Evolutionary conservation across 2,329 filamentous ascomycete genomes (phyloP), one percentile per base, ranked within the genome.

Genomic region (Aspergillus texensis): DNA sequence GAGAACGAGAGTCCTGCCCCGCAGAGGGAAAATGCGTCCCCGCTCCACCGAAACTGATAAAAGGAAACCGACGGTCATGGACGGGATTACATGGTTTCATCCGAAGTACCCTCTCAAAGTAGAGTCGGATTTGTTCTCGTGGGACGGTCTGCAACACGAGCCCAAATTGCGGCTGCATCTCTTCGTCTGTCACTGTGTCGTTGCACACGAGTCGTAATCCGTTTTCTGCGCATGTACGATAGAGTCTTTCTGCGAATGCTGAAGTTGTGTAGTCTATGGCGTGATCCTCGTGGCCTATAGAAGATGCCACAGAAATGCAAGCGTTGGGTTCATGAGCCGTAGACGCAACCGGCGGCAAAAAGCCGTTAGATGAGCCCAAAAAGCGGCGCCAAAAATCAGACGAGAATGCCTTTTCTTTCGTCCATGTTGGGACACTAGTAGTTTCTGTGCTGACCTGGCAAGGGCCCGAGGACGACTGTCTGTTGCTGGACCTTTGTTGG

Each of bases 371-470:
- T 14, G 52, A 55, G 30, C 52, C 32, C 30, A 55, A 10, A 26
- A 55, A 55, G 19, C 30, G 30, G 11, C 52, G 52, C 52, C 52
- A 55, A 19, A 55, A 55, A 14, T 55, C 21, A 36, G 52, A 55
- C 1, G 52, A 55, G 14, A 21, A 26, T 1, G 52, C 52, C 16
- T 39, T 55, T 28, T 55, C 52, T 55, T 26, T 55, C 11, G 52
- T 55, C 52, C 52, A 55, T 16, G 52, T 28, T 19, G 52, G 8
- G 11, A 12, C 11, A 26, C n/a, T 39, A 26, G n/a, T 41, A 19
- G 32, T 26, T 39, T 34, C 8, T 39, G 10, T 32, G 8, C 24
- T 12, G 34, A n/a, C 21, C n/a, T 16, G 28, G 9, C 28, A 1
- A 52, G 26, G 19, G 14, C 1, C 21, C 32, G 52, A 21, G 3